A percentile compares a stretch with the other conserved stretches of the same genome.
These are phyloP conservation scores for Stenocarpella maydis DNA, from an alignment of 2,329 filamentous ascomycete genomes.

Conservation along the genomic window DNA sequence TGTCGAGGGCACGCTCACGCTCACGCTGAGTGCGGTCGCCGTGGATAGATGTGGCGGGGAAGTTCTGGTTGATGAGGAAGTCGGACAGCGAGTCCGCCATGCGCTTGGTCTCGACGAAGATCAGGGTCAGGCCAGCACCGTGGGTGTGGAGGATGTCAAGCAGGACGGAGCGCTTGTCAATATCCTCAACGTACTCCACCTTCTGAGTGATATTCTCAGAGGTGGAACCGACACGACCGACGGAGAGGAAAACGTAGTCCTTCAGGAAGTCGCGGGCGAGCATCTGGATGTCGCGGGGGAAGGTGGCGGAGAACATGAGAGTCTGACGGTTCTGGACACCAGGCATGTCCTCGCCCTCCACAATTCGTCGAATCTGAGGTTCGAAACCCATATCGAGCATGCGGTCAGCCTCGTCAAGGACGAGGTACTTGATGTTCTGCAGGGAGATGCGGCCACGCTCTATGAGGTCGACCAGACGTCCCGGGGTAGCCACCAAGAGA, in stretches of 20 bases:
- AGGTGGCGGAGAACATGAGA: slow-evolving; percentile 99
- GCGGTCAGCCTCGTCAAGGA: slow-evolving; percentile 98
- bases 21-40: slow-evolving; percentile 98
- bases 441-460: slow-evolving; percentile 98
- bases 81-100: slow-evolving; percentile 98
- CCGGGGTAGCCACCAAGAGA: slow-evolving; percentile 94
- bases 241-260: slow-evolving; percentile 98
- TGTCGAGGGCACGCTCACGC: slow-evolving; percentile 96
- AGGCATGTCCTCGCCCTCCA: slow-evolving; percentile 98
- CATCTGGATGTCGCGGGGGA: slow-evolving; percentile 99
- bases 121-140: slow-evolving; percentile 86
- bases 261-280: slow-evolving; percentile 98
- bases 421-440: slow-evolving; percentile 98
- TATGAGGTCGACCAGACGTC: slow-evolving; percentile 96
- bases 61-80: slow-evolving; percentile 98
- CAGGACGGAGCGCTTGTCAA: slow-evolving; percentile 96
- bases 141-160: slow-evolving; percentile 98
- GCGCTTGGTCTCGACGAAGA: slow-evolving; percentile 99
- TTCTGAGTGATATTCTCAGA: slow-evolving; percentile 99
- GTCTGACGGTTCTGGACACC: slow-evolving; percentile 84
- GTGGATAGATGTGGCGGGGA: slow-evolving; percentile 98
- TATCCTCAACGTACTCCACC: slow-evolving; percentile 94
- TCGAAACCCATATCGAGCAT: slow-evolving; percentile 99
- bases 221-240: slow-evolving; percentile 97
- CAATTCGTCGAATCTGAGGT: slow-evolving; percentile 97